Conservation (phyloP, 1,284 basidiomycete genomes). For the Taiwanofungus camphoratus region DNA sequence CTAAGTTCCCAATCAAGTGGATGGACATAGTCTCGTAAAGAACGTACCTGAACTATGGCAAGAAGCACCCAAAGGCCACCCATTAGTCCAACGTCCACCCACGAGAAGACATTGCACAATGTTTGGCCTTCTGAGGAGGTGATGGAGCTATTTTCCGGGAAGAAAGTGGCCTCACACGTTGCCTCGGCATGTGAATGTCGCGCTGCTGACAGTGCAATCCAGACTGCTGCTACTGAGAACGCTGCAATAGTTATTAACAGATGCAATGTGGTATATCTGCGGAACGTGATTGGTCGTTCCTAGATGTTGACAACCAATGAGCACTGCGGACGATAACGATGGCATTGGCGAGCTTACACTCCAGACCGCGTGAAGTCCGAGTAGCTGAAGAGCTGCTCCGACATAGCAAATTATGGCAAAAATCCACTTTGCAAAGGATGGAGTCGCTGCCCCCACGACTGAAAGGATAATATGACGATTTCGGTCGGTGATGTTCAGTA, state of each 20-base stretch:
- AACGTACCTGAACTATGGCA: constrained; percentile 63
- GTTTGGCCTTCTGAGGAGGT: constrained; percentile 52
- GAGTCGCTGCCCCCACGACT: constrained; percentile 85
- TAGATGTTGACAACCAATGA: constrained; percentile 24
- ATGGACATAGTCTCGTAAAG: too few species aligned
- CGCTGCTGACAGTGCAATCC: constrained; percentile 74
- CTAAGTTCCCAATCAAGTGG: constrained; percentile 7
- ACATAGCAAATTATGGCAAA: constrained; percentile 74
- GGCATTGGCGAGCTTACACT: constrained; percentile 45
- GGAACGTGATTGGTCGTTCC: constrained; percentile 76
- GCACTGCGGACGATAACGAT: not conserved
- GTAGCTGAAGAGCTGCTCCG: constrained; percentile 63
- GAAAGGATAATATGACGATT: too few species aligned
- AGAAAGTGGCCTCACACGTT: constrained; percentile 63
- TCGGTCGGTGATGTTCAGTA: not conserved
- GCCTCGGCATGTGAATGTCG: constrained; percentile 66
- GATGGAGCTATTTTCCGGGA: constrained; percentile 31
- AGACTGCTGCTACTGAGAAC: constrained; percentile 74
- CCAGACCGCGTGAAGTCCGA: constrained; percentile 81
- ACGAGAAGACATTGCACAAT: constrained; percentile 83
- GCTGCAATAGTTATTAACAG: constrained; percentile 48
- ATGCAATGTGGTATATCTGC: constrained; percentile 72
- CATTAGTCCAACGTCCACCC: constrained; percentile 92
- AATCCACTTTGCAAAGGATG: constrained; percentile 67
- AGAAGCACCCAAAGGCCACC: constrained; percentile 78